phyloP scores from a whole-genome alignment of 2,329 filamentous ascomycete species.

The Gnomoniopsis sp. region DNA sequence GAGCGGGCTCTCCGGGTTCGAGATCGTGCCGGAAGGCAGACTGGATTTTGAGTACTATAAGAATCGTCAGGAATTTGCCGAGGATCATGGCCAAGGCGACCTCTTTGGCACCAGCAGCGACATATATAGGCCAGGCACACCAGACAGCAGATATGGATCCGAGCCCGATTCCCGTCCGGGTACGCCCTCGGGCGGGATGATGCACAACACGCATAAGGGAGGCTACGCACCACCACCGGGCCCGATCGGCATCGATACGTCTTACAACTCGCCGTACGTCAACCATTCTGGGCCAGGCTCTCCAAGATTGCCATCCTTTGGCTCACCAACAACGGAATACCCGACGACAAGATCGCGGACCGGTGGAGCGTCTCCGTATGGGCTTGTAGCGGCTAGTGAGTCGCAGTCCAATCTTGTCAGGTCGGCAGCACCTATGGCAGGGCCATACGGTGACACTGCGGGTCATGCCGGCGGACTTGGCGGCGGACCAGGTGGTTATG shows the following conservation, averaged over 20 bases:
- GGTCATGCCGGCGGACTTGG: conserved; percentile 52
- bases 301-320: conserved; percentile 3
- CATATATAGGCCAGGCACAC: conserved; percentile 59
- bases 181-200: conserved; percentile 43
- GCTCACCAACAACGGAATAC: conserved; percentile 17
- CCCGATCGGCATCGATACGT: conserved; percentile 8
- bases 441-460: conserved; percentile 23
- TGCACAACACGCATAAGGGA: conserved; percentile 27
- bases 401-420: conserved; percentile 16
- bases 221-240: conserved; percentile 17
- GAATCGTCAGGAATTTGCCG: conserved; percentile 80
- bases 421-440: conserved; percentile 16
- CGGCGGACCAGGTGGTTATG: conserved; percentile 58
- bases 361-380: conserved; percentile 8
- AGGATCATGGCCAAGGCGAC: conserved; percentile 78
- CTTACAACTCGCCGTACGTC: neutral
- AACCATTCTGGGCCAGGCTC: conserved; percentile 4
- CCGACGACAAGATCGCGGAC: conserved; percentile 4
- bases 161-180: conserved; percentile 45
- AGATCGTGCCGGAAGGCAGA: conserved; percentile 80
- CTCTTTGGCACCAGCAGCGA: conserved; percentile 60
- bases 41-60: conserved; percentile 93
- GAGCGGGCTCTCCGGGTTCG: conserved; percentile 65
- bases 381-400: conserved; percentile 14
- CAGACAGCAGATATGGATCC: conserved; percentile 45